Evolutionary conservation across 2,329 filamentous ascomycete species (phyloP).

Genomic region (Epichloe hybrida): DNA sequence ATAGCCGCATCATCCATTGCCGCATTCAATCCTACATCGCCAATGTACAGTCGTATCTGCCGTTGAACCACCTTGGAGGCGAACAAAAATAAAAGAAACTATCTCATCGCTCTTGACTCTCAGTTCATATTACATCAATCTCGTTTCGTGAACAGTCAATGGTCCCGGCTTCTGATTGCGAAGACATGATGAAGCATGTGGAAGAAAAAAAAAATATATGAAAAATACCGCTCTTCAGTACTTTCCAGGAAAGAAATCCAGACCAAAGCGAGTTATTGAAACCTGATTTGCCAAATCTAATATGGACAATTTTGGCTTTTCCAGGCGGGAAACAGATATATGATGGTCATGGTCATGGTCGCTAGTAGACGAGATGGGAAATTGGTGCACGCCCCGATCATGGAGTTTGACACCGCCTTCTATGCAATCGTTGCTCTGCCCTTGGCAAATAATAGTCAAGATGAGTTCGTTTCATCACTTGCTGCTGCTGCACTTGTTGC

Average conservation of each 20-base stretch:
- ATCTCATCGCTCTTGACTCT: no score
- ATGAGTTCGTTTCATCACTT: neutral
- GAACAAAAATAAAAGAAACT: no score
- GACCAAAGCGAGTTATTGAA: neutral
- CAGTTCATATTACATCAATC: no score
- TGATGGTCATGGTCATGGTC: neutral
- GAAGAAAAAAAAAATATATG: no score
- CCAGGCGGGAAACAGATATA: neutral
- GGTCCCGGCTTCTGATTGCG: no score
- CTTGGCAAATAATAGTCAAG: neutral
- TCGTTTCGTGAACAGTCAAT: no score
- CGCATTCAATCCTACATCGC: no score
- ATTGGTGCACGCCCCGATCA: neutral
- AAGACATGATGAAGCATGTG: no score
- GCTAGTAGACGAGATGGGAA: no score
- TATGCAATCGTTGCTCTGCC: neutral
- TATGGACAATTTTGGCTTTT: neutral
- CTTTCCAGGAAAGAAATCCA: neutral
- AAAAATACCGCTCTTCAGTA: no score
- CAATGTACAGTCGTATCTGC: no score
- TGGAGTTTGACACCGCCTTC: neutral
- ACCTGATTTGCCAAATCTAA: neutral
- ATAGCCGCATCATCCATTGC: neutral
- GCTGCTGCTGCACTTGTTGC: slow-evolving; percentile 6
- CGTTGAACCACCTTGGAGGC: no score